phyloP scores from a whole-genome alignment of 192 early-diverging fungal species.

The Chytriomyces sp. region DNA sequence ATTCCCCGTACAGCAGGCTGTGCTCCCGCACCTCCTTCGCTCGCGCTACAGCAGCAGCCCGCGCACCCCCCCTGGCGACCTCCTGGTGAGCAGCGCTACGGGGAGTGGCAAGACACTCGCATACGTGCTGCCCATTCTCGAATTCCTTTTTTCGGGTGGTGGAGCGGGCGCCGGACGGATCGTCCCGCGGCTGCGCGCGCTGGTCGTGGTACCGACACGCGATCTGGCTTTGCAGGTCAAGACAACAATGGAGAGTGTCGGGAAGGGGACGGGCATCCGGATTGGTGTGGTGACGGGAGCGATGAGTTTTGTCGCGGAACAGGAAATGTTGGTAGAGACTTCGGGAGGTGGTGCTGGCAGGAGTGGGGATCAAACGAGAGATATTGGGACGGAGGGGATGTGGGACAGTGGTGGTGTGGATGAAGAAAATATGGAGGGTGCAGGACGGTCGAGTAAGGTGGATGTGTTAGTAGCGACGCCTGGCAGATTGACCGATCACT shows the following conservation, averaged over 20 bases:
- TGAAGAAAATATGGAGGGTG: slow-evolving; percentile 7
- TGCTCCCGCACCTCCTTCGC: slow-evolving; percentile 77
- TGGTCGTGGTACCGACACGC: slow-evolving; percentile 90
- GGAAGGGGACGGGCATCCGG: slow-evolving; percentile 74
- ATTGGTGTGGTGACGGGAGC: slow-evolving; percentile 78
- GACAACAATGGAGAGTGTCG: slow-evolving; percentile 78
- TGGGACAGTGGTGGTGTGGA: neutral
- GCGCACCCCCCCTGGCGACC: slow-evolving; percentile 78
- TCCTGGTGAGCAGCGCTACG: slow-evolving; percentile 94
- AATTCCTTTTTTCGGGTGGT: slow-evolving; percentile 53
- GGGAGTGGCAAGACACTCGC: slow-evolving; percentile 97
- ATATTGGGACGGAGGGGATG: slow-evolving; percentile 16
- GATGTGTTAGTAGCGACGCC: slow-evolving; percentile 95
- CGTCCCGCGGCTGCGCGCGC: slow-evolving; percentile 79
- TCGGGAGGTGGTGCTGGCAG: neutral
- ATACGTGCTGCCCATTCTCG: slow-evolving; percentile 92
- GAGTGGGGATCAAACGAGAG: neutral
- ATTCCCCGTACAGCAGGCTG: slow-evolving; percentile 89
- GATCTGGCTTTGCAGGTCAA: slow-evolving; percentile 90
- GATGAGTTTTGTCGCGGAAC: slow-evolving; percentile 74
- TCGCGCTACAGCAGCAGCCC: slow-evolving; percentile 64
- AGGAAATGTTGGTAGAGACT: slow-evolving; percentile 40
- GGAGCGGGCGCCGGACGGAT: slow-evolving; percentile 47
- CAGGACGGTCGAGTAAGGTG: slow-evolving; percentile 68
- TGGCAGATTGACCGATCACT: slow-evolving; percentile 91